Evolutionary conservation across 495 filamentous ascomycete genomes (phyloP).

Genomic region (Podospora fimiseda): DNA sequence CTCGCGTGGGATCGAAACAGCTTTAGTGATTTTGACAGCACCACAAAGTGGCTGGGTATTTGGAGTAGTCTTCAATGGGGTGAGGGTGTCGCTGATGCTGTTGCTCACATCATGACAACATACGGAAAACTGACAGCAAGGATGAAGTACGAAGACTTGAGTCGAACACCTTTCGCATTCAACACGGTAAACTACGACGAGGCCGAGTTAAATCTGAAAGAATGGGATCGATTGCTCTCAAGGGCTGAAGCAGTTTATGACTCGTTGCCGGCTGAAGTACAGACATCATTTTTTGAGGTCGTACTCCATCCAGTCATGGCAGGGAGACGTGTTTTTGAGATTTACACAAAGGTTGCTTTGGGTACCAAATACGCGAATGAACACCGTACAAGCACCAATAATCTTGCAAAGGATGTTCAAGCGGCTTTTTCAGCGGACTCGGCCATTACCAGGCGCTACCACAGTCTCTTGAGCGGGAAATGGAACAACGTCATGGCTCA

Average conservation of each 20-base stretch:
- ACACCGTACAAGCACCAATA: conserved; percentile 35
- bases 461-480: conserved; percentile 51
- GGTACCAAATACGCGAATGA: conserved; percentile 18
- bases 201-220: conserved; percentile 48
- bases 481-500: conserved; percentile 50
- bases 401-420: conserved; percentile 43
- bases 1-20: conserved; percentile 51
- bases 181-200: conserved; percentile 56
- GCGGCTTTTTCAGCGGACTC: conserved; percentile 49
- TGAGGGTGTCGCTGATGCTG: conserved; percentile 31
- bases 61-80: conserved; percentile 39
- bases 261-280: conserved; percentile 26
- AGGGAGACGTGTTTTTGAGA: conserved; percentile 36
- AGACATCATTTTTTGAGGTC: conserved; percentile 55
- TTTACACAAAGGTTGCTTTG: conserved; percentile 27
- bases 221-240: conserved; percentile 47
- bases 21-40: conserved; percentile 38
- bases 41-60: conserved; percentile 39
- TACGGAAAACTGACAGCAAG: conserved; percentile 51
- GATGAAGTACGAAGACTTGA: conserved; percentile 54
- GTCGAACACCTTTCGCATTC: conserved; percentile 49
- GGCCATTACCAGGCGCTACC: conserved; percentile 49
- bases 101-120: conserved; percentile 43
- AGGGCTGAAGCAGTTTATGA: conserved; percentile 45
- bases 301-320: conserved; percentile 55